Evolutionary conservation across 73 alveolate genomes (phyloP), one percentile per base, ranked within the genome.

Genomic region (Diophrys appendiculata): DNA sequence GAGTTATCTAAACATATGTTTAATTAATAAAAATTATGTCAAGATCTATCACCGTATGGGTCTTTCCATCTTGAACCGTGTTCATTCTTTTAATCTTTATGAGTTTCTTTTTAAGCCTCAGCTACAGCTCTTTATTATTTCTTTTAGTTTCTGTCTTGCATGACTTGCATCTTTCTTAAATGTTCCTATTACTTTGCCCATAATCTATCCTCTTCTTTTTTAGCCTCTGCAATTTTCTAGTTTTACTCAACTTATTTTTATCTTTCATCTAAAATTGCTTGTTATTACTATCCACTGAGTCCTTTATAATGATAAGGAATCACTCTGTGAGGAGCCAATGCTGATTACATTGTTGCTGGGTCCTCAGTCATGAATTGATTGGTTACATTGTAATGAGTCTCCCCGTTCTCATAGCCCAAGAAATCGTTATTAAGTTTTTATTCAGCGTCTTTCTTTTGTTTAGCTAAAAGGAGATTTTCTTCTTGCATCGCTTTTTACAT

Each of bases 221-320:
- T 82, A 55, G 52, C 76, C 73, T 90, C 52, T 33, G 65, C 75
- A 53, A 54, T 73, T 56, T 35, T 69, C 52, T 87, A 80, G 64
- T 84, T 83, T 34, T 81, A 91, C 30, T 68, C 74, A 29, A 93
- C 77, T 76, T 93, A 77, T 69, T 80, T 64, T 11, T 84, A 90
- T 70, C 93, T 77, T 27, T 87, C 96, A 72, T 69, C 80, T n/a
- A 86, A 54, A 26, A 93, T 83, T 11, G 73, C 90, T 29, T 53
- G 64, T 64, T 79, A 73, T 79, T 93, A 69, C 33, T 87, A 64
- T 27, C 73, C 91, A 67, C 82, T 87, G 85, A 93, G 69, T 1
- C 98, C 98, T 73, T 93, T 93, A 75, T 70, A 93, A 68, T 93
- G 98, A 77, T 93, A 93, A 1, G 98, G 98, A 73, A 91, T 78